Conservation (phyloP, 164 flowering plant genomes). For the Buxus sempervirens region DNA sequence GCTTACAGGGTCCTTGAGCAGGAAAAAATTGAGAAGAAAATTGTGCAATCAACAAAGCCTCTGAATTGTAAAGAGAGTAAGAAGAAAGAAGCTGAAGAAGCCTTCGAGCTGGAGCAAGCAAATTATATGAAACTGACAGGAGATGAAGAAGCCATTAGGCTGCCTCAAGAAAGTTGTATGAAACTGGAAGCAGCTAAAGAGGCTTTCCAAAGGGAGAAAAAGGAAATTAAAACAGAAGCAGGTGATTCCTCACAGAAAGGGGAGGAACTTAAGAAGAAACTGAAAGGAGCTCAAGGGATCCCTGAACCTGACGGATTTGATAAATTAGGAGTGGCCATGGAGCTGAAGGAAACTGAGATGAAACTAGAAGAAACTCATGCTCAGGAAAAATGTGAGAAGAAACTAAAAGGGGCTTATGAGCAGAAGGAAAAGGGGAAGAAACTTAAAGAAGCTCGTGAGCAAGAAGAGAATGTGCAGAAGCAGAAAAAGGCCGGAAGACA, state of each 20-base stretch:
- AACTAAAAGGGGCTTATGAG: constrained; percentile 18
- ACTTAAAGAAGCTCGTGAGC: constrained; percentile 17
- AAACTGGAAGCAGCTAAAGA: constrained; percentile 19
- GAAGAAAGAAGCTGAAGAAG: constrained; percentile 8
- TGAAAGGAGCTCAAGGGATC: constrained; percentile 9
- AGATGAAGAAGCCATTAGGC: constrained; percentile 18
- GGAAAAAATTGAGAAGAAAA: constrained; percentile 16
- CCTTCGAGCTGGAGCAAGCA: constrained; percentile 18
- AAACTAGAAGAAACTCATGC: constrained; percentile 16
- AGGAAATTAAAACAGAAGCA: constrained; percentile 25
- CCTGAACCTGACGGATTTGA: constrained; percentile 13
- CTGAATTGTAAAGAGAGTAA: constrained; percentile 13
- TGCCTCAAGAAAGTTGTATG: constrained; percentile 13
- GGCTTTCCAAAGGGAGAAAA: constrained; percentile 16
- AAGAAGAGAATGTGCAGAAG: constrained; percentile 25
- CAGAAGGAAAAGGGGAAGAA: constrained; percentile 26
- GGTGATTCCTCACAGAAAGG: constrained; percentile 7
- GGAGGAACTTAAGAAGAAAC: constrained; percentile 17
- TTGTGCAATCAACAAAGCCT: constrained; percentile 8
- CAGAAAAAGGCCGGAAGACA: constrained; percentile 20
- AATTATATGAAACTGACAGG: constrained; percentile 16
- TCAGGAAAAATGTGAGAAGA: constrained; percentile 22
- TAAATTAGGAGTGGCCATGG: constrained; percentile 9
- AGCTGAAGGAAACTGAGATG: constrained; percentile 15
- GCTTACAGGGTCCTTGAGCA: constrained; percentile 13